phyloP scores from a whole-genome alignment of 2,329 filamentous ascomycete genomes.

The Aspergillus fischeri region DNA sequence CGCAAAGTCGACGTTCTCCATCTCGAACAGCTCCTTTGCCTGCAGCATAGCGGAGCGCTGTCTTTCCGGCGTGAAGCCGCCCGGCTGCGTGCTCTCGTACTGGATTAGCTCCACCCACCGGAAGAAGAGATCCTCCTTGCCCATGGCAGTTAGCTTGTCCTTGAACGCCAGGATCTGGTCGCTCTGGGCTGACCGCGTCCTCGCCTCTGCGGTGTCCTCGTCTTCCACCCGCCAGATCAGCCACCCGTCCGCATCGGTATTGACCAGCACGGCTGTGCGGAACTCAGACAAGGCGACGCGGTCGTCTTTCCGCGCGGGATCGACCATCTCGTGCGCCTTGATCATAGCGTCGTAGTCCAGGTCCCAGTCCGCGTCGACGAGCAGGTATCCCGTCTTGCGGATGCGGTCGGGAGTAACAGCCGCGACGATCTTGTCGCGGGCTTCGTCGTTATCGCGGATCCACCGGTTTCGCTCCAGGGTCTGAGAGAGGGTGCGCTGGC shows the following conservation, averaged over 20 bases:
- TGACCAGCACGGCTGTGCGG: constrained; percentile 64
- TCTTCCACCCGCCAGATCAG: constrained; percentile 59
- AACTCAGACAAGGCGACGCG: constrained; percentile 60
- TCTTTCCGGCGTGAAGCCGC: constrained; percentile 70
- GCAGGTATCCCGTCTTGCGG: constrained; percentile 80
- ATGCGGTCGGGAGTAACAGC: constrained; percentile 67
- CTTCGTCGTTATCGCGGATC: constrained; percentile 50
- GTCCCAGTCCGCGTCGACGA: constrained; percentile 82
- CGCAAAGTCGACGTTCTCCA: constrained; percentile 77
- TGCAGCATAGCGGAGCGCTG: constrained; percentile 69
- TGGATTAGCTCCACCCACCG: constrained; percentile 91
- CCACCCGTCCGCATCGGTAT: constrained; percentile 67
- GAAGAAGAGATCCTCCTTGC: constrained; percentile 86
- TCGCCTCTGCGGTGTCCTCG: constrained; percentile 45
- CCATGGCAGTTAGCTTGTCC: constrained; percentile 67
- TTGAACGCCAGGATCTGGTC: constrained; percentile 78
- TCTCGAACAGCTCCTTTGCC: constrained; percentile 70
- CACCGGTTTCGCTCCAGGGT: constrained; percentile 48
- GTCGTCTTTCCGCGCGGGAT: constrained; percentile 35
- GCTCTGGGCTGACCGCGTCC: constrained; percentile 33
- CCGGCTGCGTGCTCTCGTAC: constrained; percentile 74
- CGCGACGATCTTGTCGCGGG: constrained; percentile 56
- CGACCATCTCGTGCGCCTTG: constrained; percentile 64
- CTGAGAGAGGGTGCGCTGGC: constrained; percentile 64
- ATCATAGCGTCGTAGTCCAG: constrained; percentile 82